Conservation (phyloP, 306 rosid genomes). For the Crataegus laevigata region DNA sequence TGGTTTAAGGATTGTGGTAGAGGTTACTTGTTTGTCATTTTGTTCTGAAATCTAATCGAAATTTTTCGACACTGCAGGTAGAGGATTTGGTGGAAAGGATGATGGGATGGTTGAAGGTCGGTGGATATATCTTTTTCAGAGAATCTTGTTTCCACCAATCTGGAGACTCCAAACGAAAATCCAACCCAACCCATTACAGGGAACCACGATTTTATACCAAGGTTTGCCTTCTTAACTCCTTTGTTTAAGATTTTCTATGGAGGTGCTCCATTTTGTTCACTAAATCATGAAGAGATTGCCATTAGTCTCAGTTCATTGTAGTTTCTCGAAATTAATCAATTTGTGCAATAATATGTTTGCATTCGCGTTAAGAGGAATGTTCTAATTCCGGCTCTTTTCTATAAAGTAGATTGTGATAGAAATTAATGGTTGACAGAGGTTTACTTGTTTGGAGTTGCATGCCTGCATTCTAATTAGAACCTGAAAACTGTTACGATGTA, state of each 20-base stretch:
- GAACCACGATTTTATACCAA: slow-evolving; percentile 88
- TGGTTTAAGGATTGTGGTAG: background rate
- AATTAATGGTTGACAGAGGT: background rate
- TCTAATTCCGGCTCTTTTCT: background rate
- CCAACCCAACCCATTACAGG: slow-evolving; percentile 95
- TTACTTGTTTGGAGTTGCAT: background rate
- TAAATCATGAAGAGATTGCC: background rate
- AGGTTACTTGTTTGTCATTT: background rate
- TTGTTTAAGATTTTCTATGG: background rate
- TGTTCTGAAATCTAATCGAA: background rate
- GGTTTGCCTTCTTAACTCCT: slow-evolving; percentile 38
- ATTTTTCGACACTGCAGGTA: slow-evolving; percentile 41
- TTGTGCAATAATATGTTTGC: background rate
- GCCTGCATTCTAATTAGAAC: background rate
- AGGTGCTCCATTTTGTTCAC: background rate
- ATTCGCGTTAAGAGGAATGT: background rate
- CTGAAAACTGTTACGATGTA: background rate
- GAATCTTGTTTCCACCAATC: slow-evolving; percentile 99
- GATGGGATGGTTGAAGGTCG: slow-evolving; percentile 87
- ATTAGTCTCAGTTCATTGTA: background rate
- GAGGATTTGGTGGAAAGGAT: slow-evolving; percentile 58
- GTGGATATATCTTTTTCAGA: slow-evolving; percentile 76
- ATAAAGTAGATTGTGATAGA: background rate
- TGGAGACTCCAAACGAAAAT: slow-evolving; percentile 85
- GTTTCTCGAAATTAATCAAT: background rate